Base-by-base conservation (phyloP, 108 stramenopile species). In the Cyclotella baltica region DNA sequence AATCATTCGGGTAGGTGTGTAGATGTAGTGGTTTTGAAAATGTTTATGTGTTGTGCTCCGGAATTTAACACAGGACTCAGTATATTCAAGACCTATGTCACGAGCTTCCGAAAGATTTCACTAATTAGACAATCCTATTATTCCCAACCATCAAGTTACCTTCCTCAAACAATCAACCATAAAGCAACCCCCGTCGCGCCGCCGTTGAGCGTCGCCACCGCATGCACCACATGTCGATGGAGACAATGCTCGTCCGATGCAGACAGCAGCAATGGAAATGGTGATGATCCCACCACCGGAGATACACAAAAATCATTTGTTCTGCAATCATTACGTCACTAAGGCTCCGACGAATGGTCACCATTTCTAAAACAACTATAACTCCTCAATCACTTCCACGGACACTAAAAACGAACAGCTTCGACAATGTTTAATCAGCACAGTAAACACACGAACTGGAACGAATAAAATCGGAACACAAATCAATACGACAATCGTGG, bases 221-320 rank as follows among this genome's bases (percentile, higher is more conserved):
- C n/a, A n/a, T n/a, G 51, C 73, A 19, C 13, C 63, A 51, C 53
- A 28, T 11, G 19, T 23, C 31, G 74, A 18, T 23, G 15, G 62
- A 36, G 4, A 30, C 27, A 29, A 36, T 10, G 30, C 34, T 20
- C 55, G 6, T 52, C 25, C 23, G 37, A 55, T 13, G 15, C 23
- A 3, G 62, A 64, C 38, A 47, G 28, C 2, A 20, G 59, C 18
- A 11, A 47, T 0, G 40, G n/a, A n/a, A n/a, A 67, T 5, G 64
- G 56, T 47, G 70, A 71, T 19, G 75, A 76, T 47, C 66, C 66
- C 18, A 76, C 47, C 16, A 67, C 66, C 8, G 22, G 43, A 16
- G 75, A 76, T 50, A 59, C 75, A n/a, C 66, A 76, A n/a, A 67
- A 47, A 48, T 50, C 64, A 6, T 15, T 76, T 30, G 75, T 67